Percentiles rank a stretch among this genome's conserved stretches.
Evolutionary conservation across 257 asterid genomes (phyloP).

Genomic region (Solanum pinnatisectum): DNA sequence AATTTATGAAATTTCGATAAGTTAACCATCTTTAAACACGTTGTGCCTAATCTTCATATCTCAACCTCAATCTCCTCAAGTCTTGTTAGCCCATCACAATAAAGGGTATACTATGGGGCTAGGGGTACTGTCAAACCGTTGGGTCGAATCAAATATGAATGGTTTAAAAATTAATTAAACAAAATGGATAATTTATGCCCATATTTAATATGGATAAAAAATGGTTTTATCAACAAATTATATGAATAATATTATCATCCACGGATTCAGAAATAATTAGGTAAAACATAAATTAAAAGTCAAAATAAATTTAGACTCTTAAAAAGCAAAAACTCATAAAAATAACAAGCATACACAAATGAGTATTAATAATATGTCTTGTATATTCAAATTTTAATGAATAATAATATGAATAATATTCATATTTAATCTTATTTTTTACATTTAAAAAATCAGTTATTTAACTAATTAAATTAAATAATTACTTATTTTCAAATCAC

Average conservation of each 20-base stretch:
- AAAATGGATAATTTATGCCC: neutral
- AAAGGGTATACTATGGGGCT: neutral
- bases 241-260: neutral
- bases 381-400: neutral
- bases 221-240: neutral
- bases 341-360: neutral
- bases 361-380: neutral
- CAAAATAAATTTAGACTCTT: neutral
- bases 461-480: too few relatives aligned
- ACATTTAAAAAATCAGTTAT: neutral
- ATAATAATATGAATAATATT: too few relatives aligned
- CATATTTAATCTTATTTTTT: too few relatives aligned
- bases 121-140: neutral
- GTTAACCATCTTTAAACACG: neutral
- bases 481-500: neutral
- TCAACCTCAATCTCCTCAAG: neutral
- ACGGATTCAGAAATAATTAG: neutral
- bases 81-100: neutral
- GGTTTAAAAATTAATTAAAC: too few relatives aligned
- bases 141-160: too few relatives aligned
- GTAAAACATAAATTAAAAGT: neutral
- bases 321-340: neutral
- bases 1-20: too few relatives aligned
- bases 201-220: neutral
- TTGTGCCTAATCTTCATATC: neutral